A percentile compares a stretch with the other conserved stretches of the same genome.
These are phyloP conservation scores for Microcyclospora pomicola DNA, from an alignment of 2,329 filamentous ascomycete species.

Conservation along the genomic window DNA sequence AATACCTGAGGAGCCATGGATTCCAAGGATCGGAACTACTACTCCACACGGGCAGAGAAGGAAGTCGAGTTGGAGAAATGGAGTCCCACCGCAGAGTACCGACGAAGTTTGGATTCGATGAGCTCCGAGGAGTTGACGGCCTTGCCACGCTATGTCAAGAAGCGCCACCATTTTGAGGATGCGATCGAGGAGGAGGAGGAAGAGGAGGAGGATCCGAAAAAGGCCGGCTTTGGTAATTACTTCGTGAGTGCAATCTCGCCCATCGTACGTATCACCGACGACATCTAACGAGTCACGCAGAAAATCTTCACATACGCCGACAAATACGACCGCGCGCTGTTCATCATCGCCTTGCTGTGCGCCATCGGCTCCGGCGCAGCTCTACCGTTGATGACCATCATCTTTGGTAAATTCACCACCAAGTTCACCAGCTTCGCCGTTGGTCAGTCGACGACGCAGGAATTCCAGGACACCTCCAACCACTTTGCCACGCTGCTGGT, in stretches of 20 bases:
- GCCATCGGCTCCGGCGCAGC: conserved; percentile 32
- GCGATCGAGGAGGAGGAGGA: neutral
- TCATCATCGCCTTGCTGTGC: conserved; percentile 17
- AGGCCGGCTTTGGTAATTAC: conserved; percentile 1
- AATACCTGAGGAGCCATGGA: no score
- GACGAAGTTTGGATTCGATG: no score
- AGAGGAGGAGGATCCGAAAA: neutral
- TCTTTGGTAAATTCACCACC: conserved; percentile 38
- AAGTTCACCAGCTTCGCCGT: conserved; percentile 30
- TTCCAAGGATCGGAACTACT: no score
- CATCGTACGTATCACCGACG: neutral
- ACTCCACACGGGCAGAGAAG: no score
- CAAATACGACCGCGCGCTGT: conserved; percentile 14
- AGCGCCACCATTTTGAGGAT: no score
- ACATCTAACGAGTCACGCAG: conserved; percentile 1
- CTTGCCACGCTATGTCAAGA: no score
- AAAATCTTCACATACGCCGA: conserved; percentile 23
- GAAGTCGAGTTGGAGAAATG: no score
- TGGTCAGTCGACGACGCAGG: conserved; percentile 5
- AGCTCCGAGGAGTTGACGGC: no score
- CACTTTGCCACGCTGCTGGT: conserved; percentile 51
- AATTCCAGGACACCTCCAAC: conserved; percentile 12
- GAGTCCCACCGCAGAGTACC: no score
- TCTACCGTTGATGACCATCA: conserved; percentile 35
- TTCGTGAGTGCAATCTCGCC: conserved; percentile 1